A percentile compares a stretch with the other conserved stretches of the same genome.
Conservation (phyloP, 2,329 filamentous ascomycete species). For the Pseudogymnoascus sp. region DNA sequence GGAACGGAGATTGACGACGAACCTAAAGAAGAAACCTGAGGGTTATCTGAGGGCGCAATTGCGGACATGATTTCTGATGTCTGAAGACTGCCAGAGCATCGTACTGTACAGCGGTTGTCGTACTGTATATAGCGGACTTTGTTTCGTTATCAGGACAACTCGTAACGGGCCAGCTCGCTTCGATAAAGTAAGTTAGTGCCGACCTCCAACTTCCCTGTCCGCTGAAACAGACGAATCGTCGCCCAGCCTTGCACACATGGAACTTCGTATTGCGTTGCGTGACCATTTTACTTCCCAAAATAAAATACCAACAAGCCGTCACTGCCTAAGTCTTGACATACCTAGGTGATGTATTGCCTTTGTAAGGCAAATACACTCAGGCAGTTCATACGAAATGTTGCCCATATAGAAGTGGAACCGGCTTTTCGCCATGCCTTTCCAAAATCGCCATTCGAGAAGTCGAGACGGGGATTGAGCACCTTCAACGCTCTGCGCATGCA, state of each 20-base stretch:
- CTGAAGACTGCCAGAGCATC: slow-evolving; percentile 4
- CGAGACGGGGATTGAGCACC: slow-evolving; percentile 1
- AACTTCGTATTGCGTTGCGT: neutral
- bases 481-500: neutral
- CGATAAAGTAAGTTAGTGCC: slow-evolving; percentile 7
- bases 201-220: neutral
- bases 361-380: slow-evolving; percentile 23
- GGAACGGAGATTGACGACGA: slow-evolving; percentile 11
- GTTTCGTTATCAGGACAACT: slow-evolving; percentile 1
- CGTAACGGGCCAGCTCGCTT: neutral
- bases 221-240: neutral
- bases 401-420: slow-evolving; percentile 22
- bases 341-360: slow-evolving; percentile 22
- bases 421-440: slow-evolving; percentile 7
- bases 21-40: slow-evolving; percentile 26
- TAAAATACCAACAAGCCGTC: slow-evolving; percentile 1
- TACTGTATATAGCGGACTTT: neutral
- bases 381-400: slow-evolving; percentile 25
- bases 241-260: slow-evolving; percentile 1
- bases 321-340: neutral
- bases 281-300: neutral
- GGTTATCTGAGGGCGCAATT: slow-evolving; percentile 24
- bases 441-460: slow-evolving; percentile 7
- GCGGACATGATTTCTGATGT: slow-evolving; percentile 25
- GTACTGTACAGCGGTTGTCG: neutral